A percentile compares a stretch with the other conserved stretches of the same genome.
Conservation (phyloP, 1,284 basidiomycete genomes). For the Marasmius fiardii region DNA sequence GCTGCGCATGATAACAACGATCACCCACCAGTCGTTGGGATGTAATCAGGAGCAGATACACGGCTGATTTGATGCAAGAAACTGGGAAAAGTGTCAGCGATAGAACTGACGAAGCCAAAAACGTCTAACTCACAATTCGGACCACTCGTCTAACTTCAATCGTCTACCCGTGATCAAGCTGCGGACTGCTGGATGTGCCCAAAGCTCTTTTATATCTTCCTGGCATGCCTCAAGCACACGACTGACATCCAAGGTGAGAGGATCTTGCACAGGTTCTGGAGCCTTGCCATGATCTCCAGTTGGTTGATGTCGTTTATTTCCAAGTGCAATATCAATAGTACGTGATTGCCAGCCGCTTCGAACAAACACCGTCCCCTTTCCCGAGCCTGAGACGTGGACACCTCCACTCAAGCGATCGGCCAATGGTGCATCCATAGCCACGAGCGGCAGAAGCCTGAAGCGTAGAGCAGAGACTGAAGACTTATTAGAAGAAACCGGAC, state of each 20-base stretch:
- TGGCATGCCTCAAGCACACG: slow-evolving; percentile 52
- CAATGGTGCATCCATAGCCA: slow-evolving; percentile 58
- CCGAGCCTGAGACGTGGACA: slow-evolving; percentile 63
- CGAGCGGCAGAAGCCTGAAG: slow-evolving; percentile 54
- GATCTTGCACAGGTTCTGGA: slow-evolving; percentile 41
- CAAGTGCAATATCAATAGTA: slow-evolving; percentile 48
- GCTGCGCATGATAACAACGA: slow-evolving; percentile 8
- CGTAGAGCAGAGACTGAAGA: slow-evolving; percentile 48
- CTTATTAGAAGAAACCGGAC: slow-evolving; percentile 3
- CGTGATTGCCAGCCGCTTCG: slow-evolving; percentile 75
- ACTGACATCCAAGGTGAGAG: slow-evolving; percentile 57
- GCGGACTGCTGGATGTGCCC: slow-evolving; percentile 66
- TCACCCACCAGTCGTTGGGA: slow-evolving; percentile 63
- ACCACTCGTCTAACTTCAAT: slow-evolving; percentile 78
- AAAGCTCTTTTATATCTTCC: slow-evolving; percentile 64
- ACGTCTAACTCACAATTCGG: slow-evolving; percentile 64
- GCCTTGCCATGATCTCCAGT: slow-evolving; percentile 22
- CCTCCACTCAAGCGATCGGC: slow-evolving; percentile 72
- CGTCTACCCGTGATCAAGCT: slow-evolving; percentile 63
- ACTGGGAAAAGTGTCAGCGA: slow-evolving; percentile 34
- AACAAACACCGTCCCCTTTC: slow-evolving; percentile 71
- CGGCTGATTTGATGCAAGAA: slow-evolving; percentile 72
- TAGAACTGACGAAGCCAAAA: slow-evolving; percentile 14
- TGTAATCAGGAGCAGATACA: slow-evolving; percentile 61
- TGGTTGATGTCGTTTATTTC: slow-evolving; percentile 29